Conservation (phyloP, 1,139 yeast species). For the Saccharomyces hybrid region DNA sequence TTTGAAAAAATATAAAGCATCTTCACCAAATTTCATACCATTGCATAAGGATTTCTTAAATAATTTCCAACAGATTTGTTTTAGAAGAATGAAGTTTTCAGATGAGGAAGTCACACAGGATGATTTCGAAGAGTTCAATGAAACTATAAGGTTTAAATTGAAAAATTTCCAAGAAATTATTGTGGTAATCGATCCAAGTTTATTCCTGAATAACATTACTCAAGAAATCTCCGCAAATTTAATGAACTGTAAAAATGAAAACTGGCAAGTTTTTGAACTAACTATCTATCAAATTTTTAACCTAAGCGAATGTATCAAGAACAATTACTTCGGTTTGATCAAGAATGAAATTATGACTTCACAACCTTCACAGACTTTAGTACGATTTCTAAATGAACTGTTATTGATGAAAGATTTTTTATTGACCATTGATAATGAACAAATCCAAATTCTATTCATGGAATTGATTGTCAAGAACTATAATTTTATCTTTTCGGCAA, state of each 20-base stretch:
- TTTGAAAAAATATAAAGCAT: slow-evolving; percentile 41
- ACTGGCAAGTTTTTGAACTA: slow-evolving; percentile 80
- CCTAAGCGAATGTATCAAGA: slow-evolving; percentile 72
- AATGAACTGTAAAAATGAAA: slow-evolving; percentile 24
- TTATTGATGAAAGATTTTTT: slow-evolving; percentile 34
- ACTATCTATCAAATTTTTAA: slow-evolving; percentile 76
- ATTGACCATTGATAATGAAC: slow-evolving; percentile 56
- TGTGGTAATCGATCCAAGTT: slow-evolving; percentile 63
- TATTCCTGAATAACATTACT: slow-evolving; percentile 66
- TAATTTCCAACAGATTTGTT: slow-evolving; percentile 58
- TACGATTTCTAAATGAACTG: slow-evolving; percentile 46
- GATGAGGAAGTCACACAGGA: slow-evolving; percentile 66
- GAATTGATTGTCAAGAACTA: slow-evolving; percentile 80
- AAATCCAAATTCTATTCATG: slow-evolving; percentile 71
- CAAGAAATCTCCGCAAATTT: slow-evolving; percentile 55
- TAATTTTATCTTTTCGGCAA: slow-evolving; percentile 39
- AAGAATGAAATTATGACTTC: slow-evolving; percentile 55
- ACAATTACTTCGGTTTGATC: slow-evolving; percentile 60
- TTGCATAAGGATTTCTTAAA: slow-evolving; percentile 46
- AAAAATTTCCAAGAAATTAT: slow-evolving; percentile 79
- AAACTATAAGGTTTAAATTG: slow-evolving; percentile 58
- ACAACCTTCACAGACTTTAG: slow-evolving; percentile 53
- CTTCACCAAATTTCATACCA: not conserved
- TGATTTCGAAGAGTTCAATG: slow-evolving; percentile 67
- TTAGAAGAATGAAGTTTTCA: slow-evolving; percentile 74